phyloP scores from a whole-genome alignment of 176 grass and related monocot genomes.

The Stipa capillata region DNA sequence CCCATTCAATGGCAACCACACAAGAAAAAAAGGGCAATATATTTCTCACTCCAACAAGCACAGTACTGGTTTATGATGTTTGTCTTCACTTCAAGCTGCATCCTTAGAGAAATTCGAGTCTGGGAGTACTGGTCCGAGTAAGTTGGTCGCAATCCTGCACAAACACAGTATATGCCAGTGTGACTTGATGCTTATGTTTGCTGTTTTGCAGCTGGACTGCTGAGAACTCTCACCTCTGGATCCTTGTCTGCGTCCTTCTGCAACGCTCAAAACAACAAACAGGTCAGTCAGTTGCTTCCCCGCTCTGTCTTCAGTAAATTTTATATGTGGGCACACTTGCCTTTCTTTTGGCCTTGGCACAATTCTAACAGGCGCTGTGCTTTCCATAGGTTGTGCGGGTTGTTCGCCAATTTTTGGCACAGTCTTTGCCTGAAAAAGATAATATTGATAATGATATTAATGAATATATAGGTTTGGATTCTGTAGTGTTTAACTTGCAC shows the following conservation, averaged over 20 bases:
- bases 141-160: not conserved
- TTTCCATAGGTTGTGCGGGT: not conserved
- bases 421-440: constrained; percentile 38
- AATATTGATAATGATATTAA: not conserved
- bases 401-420: constrained; percentile 10
- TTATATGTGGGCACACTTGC: constrained; percentile 43
- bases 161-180: not conserved
- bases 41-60: not conserved
- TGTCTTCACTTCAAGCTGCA: constrained; percentile 13
- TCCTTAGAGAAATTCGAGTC: not conserved
- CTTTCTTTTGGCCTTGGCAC: constrained; percentile 34
- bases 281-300: constrained; percentile 46
- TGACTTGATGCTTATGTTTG: not conserved
- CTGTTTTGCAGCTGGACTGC: not conserved
- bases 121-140: not conserved
- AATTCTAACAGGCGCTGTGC: not conserved
- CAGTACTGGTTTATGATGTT: not conserved
- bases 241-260: constrained; percentile 52
- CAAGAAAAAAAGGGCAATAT: not conserved
- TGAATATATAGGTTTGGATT: not conserved
- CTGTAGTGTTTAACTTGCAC: not conserved
- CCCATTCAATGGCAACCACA: not conserved
- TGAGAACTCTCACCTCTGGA: constrained; percentile 47
- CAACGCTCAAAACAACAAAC: constrained; percentile 35
- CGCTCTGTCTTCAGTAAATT: constrained; percentile 45